Percentiles rank a stretch among this genome's conserved stretches.
These are phyloP conservation scores for Irpex lacteus DNA, from an alignment of 1,284 basidiomycete species.

Conservation along the genomic window DNA sequence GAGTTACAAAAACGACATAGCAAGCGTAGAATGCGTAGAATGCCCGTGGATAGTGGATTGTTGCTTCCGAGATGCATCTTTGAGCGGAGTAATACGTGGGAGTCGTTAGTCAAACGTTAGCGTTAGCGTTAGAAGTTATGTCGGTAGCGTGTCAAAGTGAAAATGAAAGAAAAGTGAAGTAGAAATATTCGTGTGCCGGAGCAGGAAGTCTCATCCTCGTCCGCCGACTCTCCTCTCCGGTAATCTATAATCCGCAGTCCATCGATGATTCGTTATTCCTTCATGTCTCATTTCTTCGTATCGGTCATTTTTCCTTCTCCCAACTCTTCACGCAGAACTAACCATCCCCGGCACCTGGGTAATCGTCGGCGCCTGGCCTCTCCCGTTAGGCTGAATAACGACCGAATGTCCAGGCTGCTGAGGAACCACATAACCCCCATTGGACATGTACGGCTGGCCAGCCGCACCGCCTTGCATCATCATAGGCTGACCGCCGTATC, in stretches of 20 bases:
- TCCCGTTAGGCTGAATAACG: conserved; percentile 63
- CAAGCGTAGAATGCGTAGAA: too few species aligned
- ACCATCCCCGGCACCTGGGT: conserved; percentile 55
- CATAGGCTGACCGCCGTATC: conserved; percentile 14
- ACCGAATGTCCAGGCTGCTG: conserved; percentile 63
- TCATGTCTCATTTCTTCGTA: neutral
- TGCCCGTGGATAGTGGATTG: too few species aligned
- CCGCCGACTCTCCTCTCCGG: too few species aligned
- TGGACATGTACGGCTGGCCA: conserved; percentile 12
- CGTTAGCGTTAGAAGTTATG: too few species aligned
- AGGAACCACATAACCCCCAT: conserved; percentile 36
- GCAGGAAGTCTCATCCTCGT: too few species aligned
- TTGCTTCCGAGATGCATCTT: too few species aligned
- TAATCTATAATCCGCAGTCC: too few species aligned
- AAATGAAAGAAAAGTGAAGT: too few species aligned
- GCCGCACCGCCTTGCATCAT: conserved; percentile 6
- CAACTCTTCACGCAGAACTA: conserved; percentile 19
- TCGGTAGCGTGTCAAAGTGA: too few species aligned
- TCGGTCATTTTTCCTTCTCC: neutral
- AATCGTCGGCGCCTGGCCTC: conserved; percentile 59
- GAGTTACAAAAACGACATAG: too few species aligned
- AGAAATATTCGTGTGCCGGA: too few species aligned
- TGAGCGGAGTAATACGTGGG: neutral
- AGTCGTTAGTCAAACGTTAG: too few species aligned
- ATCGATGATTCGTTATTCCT: neutral